Evolutionary conservation across 805 yeast genomes (phyloP), one percentile per base, ranked within the genome.

Genomic region (Cyberlindnera subsufficiens): DNA sequence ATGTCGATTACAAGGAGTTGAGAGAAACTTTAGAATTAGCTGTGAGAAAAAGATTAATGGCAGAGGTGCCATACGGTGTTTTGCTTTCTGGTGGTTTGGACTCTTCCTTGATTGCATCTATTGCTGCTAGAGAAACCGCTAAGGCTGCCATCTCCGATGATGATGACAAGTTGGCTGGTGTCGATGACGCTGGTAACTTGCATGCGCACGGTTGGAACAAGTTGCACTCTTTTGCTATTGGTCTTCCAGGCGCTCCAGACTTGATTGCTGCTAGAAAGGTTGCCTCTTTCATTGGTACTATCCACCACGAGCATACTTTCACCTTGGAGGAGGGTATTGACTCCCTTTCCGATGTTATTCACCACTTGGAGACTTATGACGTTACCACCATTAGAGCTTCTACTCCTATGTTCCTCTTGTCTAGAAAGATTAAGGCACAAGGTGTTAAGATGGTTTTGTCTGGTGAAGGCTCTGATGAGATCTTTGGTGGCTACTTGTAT

Each of bases 21-120:
- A 82, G 96, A 67, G 84, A 82, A 58, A 66, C 86, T 39, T 77
- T 93, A 63, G 99, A 93, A 68, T 71, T 84, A 69, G 89, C 99
- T 38, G 99, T 93, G 43, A 85, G 99, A 75, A 93, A 93, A 86
- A 85, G 99, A 77, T 78, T 93, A 60, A 93, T 93, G 99, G 93
- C 98, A 43, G 99, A 93, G 74, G 99, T 93, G 49, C 98, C 99
- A 43, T 93, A 87, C 67, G 99, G 99, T 72, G 99, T 93, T 37
- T 73, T 93, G 55, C 74, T 93, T 54, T 88, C 96, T 18, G 99
- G 99, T 64, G 99, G 99, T 53, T 78, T 93, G 60, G 99, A 93
- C 66, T 89, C 97, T 37, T 88, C 96, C 18, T 75, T 93, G 67
- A 93, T 93, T 64, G 99, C 99, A 16, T 67, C 99, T 36, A 93